Base-by-base conservation (phyloP, 345 rosid species). In the Diplotaxis tenuifolia region DNA sequence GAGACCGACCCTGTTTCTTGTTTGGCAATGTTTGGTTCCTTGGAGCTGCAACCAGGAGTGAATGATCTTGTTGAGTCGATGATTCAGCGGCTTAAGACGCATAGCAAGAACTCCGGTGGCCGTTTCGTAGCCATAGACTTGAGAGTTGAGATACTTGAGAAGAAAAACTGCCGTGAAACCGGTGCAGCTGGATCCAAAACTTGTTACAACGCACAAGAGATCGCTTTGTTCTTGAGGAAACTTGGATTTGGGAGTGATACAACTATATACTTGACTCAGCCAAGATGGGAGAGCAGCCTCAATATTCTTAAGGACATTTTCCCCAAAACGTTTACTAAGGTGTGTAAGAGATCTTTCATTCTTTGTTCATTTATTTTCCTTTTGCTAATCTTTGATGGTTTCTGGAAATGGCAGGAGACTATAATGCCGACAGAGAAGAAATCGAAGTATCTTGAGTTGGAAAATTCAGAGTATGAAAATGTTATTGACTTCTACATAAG, bases 311-410 rank as follows among this genome's bases (percentile, higher is more conserved):
- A 87, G 84, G 97, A 92, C 57, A 79, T 87, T 68, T 92, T 95
- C 83, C 99, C 99, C 0, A 92, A 80, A 83, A 88, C 93, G 3
- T 88, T 83, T 65, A 95, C 98, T 1, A 95, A 95, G 94, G 99
- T 95, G 62, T 75, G 70, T 14, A n/a, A 16, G 63, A 9, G 49
- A 42, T 42, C 49, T 14, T 14, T 55, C 12, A n/a, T 20, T 50
- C 7, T 4, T 56, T 34, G 62, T 67, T 38, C 7, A n/a, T 19
- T n/a, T 0, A 36, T 42, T 42, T 14, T 5, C 10, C 6, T 68
- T 53, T 55, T 42, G 65, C 59, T 70, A 21, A 56, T 63, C 65
- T 40, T 31, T 21, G 29, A 20, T n/a, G 9, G 1, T 7, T 20
- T 12, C 16, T 55, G 21, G 62, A 80, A 36, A 36, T 60, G 82